A percentile compares a stretch with the other conserved stretches of the same genome.
Conservation (phyloP, 345 rosid species). For the Moricandia arvensis region DNA sequence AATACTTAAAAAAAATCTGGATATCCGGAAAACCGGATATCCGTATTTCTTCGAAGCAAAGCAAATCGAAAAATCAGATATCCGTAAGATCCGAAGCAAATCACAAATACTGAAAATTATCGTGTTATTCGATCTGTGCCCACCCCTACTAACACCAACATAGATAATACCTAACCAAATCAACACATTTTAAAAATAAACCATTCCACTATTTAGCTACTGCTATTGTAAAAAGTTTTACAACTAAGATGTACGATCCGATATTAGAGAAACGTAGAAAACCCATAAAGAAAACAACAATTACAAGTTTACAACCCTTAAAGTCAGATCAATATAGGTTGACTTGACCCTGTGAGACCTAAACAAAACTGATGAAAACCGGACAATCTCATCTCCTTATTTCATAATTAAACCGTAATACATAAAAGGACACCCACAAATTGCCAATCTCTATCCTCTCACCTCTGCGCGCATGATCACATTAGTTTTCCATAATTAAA, state of each 20-base stretch:
- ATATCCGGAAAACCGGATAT: too few relatives aligned
- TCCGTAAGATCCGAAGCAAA: too few relatives aligned
- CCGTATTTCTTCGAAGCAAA: too few relatives aligned
- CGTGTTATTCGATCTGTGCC: too few relatives aligned
- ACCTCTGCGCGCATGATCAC: constrained; percentile 36
- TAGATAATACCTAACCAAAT: not conserved
- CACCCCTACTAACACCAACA: not conserved
- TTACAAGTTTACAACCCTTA: not conserved
- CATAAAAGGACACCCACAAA: constrained; percentile 8
- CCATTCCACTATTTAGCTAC: not conserved
- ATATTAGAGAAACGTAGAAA: not conserved
- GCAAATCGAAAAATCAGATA: too few relatives aligned
- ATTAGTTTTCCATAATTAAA: not conserved
- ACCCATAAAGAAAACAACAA: not conserved
- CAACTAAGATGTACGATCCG: not conserved
- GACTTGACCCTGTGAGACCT: not conserved
- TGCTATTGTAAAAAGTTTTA: not conserved
- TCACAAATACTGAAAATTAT: too few relatives aligned
- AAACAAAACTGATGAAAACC: constrained; percentile 3
- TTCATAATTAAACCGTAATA: not conserved
- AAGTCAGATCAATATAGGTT: not conserved
- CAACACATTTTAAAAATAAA: not conserved
- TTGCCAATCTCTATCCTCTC: constrained; percentile 23
- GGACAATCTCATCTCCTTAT: not conserved
- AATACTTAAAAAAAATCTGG: too few relatives aligned